Evolutionary conservation across 108 stramenopile species (phyloP).

Genomic region (Discostella pseudostelligera): DNA sequence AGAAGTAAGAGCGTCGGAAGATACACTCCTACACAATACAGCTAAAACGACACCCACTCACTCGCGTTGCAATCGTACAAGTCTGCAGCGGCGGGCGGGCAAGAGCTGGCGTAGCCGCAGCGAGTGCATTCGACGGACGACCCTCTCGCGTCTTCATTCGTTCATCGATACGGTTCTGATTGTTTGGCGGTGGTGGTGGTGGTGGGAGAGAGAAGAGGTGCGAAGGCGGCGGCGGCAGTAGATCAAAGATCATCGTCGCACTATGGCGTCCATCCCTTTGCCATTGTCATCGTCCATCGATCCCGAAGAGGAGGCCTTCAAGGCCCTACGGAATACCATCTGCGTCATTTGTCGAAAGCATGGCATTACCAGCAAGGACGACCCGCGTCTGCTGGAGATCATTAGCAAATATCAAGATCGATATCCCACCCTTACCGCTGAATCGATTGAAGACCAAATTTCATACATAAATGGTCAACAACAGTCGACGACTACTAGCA

Average conservation of each 20-base stretch:
- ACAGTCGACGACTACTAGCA: not conserved
- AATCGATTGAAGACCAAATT: not conserved
- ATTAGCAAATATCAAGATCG: not conserved
- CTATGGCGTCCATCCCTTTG: too few relatives aligned
- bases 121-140: too few relatives aligned
- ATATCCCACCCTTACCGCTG: not conserved
- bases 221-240: too few relatives aligned
- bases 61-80: not conserved
- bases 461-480: too few relatives aligned
- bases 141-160: too few relatives aligned
- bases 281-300: not conserved
- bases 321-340: not conserved
- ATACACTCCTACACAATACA: too few relatives aligned
- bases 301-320: constrained; percentile 8
- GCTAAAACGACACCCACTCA: not conserved
- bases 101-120: not conserved
- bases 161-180: too few relatives aligned
- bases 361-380: not conserved
- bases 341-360: not conserved
- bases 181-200: too few relatives aligned
- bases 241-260: too few relatives aligned
- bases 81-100: too few relatives aligned
- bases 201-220: too few relatives aligned
- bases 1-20: too few relatives aligned
- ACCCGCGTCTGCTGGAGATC: not conserved